Percentiles rank a stretch among this genome's conserved stretches.
phyloP scores from a whole-genome alignment of 306 rosid species.

The Gillenia trifoliata region DNA sequence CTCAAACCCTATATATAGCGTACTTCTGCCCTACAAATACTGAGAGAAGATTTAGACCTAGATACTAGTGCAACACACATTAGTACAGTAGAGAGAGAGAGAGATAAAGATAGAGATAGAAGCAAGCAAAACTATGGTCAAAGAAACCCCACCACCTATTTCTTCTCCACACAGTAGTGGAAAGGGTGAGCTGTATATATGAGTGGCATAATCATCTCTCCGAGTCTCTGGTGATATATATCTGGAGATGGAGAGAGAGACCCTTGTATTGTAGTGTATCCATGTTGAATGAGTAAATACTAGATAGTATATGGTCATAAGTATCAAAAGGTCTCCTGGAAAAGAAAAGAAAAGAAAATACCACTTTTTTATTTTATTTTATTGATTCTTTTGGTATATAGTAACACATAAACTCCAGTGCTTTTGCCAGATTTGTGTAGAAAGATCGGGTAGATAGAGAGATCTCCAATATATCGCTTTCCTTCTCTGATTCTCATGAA shows the following conservation, averaged over 20 bases:
- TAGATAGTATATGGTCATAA: not conserved
- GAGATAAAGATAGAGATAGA: not conserved
- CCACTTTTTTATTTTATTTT: not conserved
- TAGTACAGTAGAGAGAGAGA: not conserved
- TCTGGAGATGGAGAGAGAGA: not conserved
- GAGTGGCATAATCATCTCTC: not conserved
- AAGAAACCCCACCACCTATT: not conserved
- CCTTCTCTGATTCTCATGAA: slow-evolving; percentile 61
- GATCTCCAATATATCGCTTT: slow-evolving; percentile 52
- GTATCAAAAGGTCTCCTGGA: not conserved
- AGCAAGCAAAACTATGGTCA: not conserved
- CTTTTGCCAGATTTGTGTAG: slow-evolving; percentile 48
- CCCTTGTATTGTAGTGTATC: not conserved
- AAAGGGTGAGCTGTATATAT: not conserved
- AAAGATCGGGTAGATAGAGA: slow-evolving; percentile 26
- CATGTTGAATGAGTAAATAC: not conserved
- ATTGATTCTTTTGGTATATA: slow-evolving; percentile 23
- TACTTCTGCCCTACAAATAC: not conserved
- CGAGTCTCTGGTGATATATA: not conserved
- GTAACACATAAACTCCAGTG: not conserved
- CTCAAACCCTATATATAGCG: slow-evolving; percentile 51
- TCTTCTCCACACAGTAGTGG: not conserved
- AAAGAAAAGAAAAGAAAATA: not conserved
- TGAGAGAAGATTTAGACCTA: slow-evolving; percentile 6
- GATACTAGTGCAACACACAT: slow-evolving; percentile 34